Conservation (phyloP, 768 basidiomycete genomes). For the Lactifluus pinguis region DNA sequence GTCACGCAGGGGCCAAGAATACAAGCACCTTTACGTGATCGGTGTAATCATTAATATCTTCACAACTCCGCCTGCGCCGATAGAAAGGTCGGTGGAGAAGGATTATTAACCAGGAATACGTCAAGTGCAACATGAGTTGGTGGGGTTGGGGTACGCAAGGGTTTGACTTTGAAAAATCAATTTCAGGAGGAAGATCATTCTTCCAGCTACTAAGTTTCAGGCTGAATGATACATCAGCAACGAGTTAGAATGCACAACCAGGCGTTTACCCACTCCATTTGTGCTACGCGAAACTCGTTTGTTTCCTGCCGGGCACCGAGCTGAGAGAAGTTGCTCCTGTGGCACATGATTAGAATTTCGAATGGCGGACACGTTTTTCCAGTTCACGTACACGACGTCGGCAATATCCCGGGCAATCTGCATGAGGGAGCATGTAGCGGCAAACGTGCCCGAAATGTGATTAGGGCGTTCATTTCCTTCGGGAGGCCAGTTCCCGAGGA, state of each 20-base stretch:
- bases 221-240: background rate
- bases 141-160: constrained; percentile 13
- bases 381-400: constrained; percentile 14
- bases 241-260: background rate
- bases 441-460: constrained; percentile 16
- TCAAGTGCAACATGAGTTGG: constrained; percentile 19
- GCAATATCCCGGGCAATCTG: constrained; percentile 17
- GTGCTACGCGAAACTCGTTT: constrained; percentile 16
- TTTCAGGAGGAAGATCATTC: constrained; percentile 13
- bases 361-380: background rate
- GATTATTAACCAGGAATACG: constrained; percentile 16
- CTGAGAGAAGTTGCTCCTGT: constrained; percentile 18
- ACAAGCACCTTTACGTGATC: constrained; percentile 17
- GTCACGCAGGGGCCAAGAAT: background rate
- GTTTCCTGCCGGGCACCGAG: constrained; percentile 7
- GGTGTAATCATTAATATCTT: constrained; percentile 1
- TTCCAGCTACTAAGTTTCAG: constrained; percentile 19
- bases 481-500: constrained; percentile 37
- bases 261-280: constrained; percentile 15
- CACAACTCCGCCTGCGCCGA: constrained; percentile 10
- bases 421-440: constrained; percentile 17
- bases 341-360: background rate
- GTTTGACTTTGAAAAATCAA: constrained; percentile 15
- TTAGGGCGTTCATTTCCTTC: constrained; percentile 21
- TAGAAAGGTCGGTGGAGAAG: constrained; percentile 20